Conservation (phyloP, 2,329 filamentous ascomycete genomes). For the Penicillium sp. region DNA sequence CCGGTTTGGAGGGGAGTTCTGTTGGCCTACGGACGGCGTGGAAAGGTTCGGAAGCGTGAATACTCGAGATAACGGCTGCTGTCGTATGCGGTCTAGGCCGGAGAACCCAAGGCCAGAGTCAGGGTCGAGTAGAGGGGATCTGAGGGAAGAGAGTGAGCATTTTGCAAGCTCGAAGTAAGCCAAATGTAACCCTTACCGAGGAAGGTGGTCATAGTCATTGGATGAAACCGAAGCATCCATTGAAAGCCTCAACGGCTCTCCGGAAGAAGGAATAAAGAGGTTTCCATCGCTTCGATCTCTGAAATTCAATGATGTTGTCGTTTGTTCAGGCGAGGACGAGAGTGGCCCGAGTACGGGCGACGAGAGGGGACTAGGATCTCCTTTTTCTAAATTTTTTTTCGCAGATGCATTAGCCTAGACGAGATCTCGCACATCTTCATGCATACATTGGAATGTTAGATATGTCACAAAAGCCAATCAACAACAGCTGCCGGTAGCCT, state of each 20-base stretch:
- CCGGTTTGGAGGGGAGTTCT: slow-evolving; percentile 68
- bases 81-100: slow-evolving; percentile 88
- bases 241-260: slow-evolving; percentile 66
- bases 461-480: slow-evolving; percentile 11
- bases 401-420: slow-evolving; percentile 8
- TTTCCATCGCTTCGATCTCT: slow-evolving; percentile 50
- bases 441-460: slow-evolving; percentile 12
- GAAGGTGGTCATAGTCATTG: slow-evolving; percentile 63
- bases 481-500: neutral
- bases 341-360: slow-evolving; percentile 31
- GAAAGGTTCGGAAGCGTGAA: slow-evolving; percentile 63
- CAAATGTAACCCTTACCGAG: slow-evolving; percentile 55
- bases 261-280: slow-evolving; percentile 45
- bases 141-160: slow-evolving; percentile 33
- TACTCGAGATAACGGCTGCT: slow-evolving; percentile 66
- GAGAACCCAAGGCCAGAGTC: slow-evolving; percentile 82
- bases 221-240: slow-evolving; percentile 63
- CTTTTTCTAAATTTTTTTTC: slow-evolving; percentile 20
- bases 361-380: slow-evolving; percentile 38
- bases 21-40: slow-evolving; percentile 57
- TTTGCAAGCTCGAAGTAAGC: neutral
- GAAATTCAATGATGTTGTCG: slow-evolving; percentile 29
- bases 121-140: slow-evolving; percentile 81
- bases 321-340: slow-evolving; percentile 33
- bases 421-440: slow-evolving; percentile 3